Evolutionary conservation across 2,329 filamentous ascomycete species (phyloP).

Genomic region (Fusarium liriodendri): DNA sequence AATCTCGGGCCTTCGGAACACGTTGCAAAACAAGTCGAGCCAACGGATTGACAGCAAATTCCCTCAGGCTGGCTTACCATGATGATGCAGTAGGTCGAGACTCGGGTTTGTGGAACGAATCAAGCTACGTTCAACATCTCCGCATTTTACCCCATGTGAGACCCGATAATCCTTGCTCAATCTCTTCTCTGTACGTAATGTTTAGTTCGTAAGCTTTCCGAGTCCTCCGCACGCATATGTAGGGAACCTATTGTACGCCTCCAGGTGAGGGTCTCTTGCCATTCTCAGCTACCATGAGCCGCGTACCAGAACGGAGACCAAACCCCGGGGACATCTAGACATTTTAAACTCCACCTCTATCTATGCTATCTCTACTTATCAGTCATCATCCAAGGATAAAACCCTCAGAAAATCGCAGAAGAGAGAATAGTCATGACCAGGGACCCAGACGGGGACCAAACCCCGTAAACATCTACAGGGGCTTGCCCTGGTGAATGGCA

Average conservation of each 20-base stretch:
- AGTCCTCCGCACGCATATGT: neutral
- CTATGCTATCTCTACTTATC: neutral
- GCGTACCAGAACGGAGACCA: neutral
- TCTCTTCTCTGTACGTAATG: neutral
- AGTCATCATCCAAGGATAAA: neutral
- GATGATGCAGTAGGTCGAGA: neutral
- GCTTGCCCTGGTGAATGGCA: neutral
- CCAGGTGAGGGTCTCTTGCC: neutral
- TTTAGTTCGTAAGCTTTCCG: neutral
- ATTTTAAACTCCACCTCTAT: neutral
- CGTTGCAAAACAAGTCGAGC: neutral
- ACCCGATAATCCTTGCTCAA: neutral
- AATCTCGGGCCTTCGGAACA: neutral
- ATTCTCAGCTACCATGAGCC: neutral
- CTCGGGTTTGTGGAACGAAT: neutral
- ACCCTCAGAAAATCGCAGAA: neutral
- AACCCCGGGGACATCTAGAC: neutral
- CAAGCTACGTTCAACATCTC: neutral
- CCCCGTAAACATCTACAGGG: neutral
- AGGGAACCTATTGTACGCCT: neutral
- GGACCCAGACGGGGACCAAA: neutral
- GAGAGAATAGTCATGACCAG: neutral
- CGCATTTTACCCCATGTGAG: neutral
- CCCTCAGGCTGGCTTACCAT: neutral
- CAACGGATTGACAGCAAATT: neutral